Evolutionary conservation across 495 filamentous ascomycete genomes (phyloP), one percentile per base, ranked within the genome.

Genomic region (Elasticomyces elasticus): DNA sequence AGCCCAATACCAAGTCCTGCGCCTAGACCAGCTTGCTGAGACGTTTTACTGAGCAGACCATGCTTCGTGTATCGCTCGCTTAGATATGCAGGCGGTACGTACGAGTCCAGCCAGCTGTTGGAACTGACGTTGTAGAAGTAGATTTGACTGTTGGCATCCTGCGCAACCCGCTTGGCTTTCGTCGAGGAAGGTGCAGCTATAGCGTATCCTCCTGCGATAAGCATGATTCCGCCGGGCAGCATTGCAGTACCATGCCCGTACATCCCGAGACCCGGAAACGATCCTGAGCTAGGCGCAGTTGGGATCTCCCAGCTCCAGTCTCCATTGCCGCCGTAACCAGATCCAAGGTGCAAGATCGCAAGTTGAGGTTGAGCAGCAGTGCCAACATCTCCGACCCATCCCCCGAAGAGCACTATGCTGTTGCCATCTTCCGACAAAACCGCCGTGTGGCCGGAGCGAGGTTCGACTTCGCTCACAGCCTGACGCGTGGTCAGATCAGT

Each of bases 201-300:
- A 10, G 63, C 71, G 56, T 86, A 89, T 1, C 91, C 91, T 15
- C 91, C 91, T 41, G 82, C 76, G 25, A 94, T 71, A 84, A 96
- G 86, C 86, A 97, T 87, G 0, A 95, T 77, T 56, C 83, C 85
- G 1, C 89, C 91, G 19, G 86, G 83, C 15, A 97, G 76, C 74
- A 95, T 79, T 5, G 74, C 77, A 4, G 87, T 87, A 1, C 84
- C 91, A 66, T 97, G 91, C 3, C 91, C 91, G 63, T 86, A 94
- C 2, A 94, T 70, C 0, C 87, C 89, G 2, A 72, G 61, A 6
- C 76, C 78, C 47, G 74, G 67, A 1, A 66, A 54, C 1, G 78
- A 67, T 0, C 68, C 72, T n/a, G 56, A 26, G 13, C 70, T 71
- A 5, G 65, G 61, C 15, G 61, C 59, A 1, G 69, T 60, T 0